phyloP scores from a whole-genome alignment of 2,329 filamentous ascomycete species.

The Ophiostoma triangulosporum region DNA sequence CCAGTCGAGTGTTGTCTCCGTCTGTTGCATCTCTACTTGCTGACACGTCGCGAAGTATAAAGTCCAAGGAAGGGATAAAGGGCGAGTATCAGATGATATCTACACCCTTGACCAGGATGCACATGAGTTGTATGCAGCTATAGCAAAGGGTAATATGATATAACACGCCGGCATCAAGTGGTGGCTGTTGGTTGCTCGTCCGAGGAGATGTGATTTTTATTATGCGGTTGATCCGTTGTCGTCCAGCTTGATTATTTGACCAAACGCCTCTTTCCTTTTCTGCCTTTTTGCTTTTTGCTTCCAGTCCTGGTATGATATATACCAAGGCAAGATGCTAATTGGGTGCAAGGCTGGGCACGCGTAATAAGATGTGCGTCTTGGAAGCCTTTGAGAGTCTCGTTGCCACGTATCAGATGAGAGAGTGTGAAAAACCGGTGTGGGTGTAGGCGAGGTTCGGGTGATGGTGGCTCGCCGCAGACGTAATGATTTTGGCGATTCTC shows the following conservation, averaged over 20 bases:
- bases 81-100: neutral
- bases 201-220: too few species aligned
- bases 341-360: neutral
- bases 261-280: too few species aligned
- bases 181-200: neutral
- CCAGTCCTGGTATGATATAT: neutral
- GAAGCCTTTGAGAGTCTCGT: neutral
- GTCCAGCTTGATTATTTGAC: too few species aligned
- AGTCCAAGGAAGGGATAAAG: neutral
- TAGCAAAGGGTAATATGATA: neutral
- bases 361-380: neutral
- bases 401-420: neutral
- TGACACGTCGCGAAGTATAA: neutral
- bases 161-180: neutral
- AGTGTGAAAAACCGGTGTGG: neutral
- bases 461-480: neutral
- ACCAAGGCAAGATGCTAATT: neutral
- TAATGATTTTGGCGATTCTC: neutral
- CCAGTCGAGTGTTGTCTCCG: slow-evolving; percentile 4
- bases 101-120: neutral
- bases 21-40: slow-evolving; percentile 9
- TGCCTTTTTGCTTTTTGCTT: neutral
- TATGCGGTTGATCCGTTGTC: neutral
- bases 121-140: neutral
- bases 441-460: neutral